These are phyloP conservation scores for Strobilomyces confusus DNA, from an alignment of 768 basidiomycete species.

Conservation along the genomic window DNA sequence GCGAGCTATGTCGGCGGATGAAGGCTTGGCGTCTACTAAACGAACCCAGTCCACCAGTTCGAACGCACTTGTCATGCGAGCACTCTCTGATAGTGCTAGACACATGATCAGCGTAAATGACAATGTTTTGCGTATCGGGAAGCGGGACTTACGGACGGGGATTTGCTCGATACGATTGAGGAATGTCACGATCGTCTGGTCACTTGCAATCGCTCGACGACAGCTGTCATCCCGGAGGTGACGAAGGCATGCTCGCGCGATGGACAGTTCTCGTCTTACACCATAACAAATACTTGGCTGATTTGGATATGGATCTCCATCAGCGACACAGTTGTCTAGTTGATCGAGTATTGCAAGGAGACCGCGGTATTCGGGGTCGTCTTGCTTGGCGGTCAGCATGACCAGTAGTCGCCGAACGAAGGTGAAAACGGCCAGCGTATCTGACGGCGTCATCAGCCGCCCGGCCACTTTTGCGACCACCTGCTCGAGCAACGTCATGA, in stretches of 20 bases:
- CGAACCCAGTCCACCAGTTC: constrained; percentile 66
- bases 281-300: constrained; percentile 36
- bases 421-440: constrained; percentile 55
- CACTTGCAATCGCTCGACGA: neutral
- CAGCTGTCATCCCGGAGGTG: constrained; percentile 21
- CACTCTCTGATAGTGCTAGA: constrained; percentile 36
- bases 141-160: constrained; percentile 42
- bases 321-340: constrained; percentile 34
- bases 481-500: constrained; percentile 81
- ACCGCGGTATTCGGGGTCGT: constrained; percentile 33
- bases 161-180: constrained; percentile 40
- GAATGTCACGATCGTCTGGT: constrained; percentile 37
- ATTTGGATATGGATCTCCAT: constrained; percentile 31
- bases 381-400: constrained; percentile 52
- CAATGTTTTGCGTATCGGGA: neutral
- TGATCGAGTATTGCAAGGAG: constrained; percentile 34
- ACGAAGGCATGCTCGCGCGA: constrained; percentile 37
- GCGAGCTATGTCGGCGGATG: constrained; percentile 36
- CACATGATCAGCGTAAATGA: neutral
- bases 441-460: constrained; percentile 52
- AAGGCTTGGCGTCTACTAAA: constrained; percentile 36
- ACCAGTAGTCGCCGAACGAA: constrained; percentile 65
- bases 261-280: constrained; percentile 41
- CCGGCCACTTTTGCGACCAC: constrained; percentile 61
- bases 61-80: constrained; percentile 40